Base-by-base conservation (phyloP, 202 grass and related monocot species). In the Alloteropsis angusta region DNA sequence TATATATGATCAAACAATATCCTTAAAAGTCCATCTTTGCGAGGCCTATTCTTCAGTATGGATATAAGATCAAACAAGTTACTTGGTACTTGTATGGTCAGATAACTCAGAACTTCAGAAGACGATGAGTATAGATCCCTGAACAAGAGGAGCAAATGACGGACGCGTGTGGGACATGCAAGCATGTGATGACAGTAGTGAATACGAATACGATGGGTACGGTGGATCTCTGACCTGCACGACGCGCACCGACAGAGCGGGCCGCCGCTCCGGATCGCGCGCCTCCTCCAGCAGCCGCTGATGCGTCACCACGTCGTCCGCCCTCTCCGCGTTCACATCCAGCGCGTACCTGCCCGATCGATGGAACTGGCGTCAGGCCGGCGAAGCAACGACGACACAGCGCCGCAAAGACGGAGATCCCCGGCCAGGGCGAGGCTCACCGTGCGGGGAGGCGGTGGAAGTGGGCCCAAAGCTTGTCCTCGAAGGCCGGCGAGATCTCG, bases 381-480 rank as follows among this genome's bases (percentile, higher is more conserved):
- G 42, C 39, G 18, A 16, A 1, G 12, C 28, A 35, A 23, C 12
- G 42, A n/a, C 55, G 28, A 5, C 34, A 16, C 63, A 6, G n/a
- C 62, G 62, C 28, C 62, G 62, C 28, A 14, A n/a, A n/a, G n/a
- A 28, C 13, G 1, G 53, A 44, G 26, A 56, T 73, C 35, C 6
- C 13, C 5, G 4, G 4, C 16, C 35, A 4, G 35, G 48, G 30
- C 17, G 15, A 15, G 64, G 43, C 85, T 62, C 75, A 97, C 89
- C 95, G 76, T 21, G 91, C 90, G 21, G 95, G 89, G 48, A 97
- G 95, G 47, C 95, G 92, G 86, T 98, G 86, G 85, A 98, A 98
- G 83, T 98, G 95, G 13, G 78, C 72, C 92, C 91, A 98, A 65
- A 98, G 90, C 50, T 75, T 83, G 47, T 98, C 85, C 64, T 90